Conservation (phyloP, 345 rosid species). For the Eucalyptus pauciflora region DNA sequence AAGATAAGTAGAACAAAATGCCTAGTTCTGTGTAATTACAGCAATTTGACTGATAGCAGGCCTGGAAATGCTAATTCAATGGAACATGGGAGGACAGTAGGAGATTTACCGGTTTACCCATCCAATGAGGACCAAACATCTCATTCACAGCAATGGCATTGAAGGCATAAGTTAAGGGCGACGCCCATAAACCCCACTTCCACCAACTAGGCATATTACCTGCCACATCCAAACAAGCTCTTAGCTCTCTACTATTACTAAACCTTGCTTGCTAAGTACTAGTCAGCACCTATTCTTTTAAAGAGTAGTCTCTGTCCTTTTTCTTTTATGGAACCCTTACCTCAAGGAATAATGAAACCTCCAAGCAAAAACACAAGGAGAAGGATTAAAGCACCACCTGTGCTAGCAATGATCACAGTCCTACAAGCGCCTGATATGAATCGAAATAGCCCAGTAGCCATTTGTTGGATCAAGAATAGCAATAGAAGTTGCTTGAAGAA, state of each 20-base stretch:
- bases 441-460: constrained; percentile 64
- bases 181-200: constrained; percentile 85
- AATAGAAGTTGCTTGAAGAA: constrained; percentile 64
- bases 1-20: background rate
- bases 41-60: background rate
- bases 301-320: background rate
- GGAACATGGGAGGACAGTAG: background rate
- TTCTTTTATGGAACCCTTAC: constrained; percentile 6
- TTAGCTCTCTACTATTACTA: background rate
- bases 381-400: constrained; percentile 59
- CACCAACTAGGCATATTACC: constrained; percentile 70
- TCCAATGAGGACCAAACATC: constrained; percentile 69
- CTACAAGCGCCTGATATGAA: constrained; percentile 58
- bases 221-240: constrained; percentile 3
- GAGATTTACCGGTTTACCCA: constrained; percentile 24
- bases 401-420: constrained; percentile 62
- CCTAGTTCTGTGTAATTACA: background rate
- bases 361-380: constrained; percentile 71
- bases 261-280: background rate
- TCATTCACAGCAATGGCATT: constrained; percentile 69
- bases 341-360: constrained; percentile 66
- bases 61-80: background rate
- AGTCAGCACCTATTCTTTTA: background rate
- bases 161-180: constrained; percentile 58
- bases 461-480: constrained; percentile 63